phyloP scores from a whole-genome alignment of 1,284 basidiomycete species.

The Moniliophthora roreri region DNA sequence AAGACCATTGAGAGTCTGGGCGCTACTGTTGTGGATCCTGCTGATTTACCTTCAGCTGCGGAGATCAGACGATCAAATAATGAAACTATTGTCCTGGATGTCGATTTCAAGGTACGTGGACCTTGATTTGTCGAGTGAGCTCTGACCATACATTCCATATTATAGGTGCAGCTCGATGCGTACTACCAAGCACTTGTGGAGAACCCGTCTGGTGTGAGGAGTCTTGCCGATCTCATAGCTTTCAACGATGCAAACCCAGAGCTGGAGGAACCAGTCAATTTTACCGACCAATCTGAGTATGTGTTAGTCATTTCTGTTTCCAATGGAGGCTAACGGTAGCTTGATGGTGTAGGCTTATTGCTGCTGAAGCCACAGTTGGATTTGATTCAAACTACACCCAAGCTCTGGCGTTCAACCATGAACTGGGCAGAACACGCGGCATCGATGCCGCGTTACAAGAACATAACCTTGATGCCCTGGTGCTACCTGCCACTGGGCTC shows the following conservation, averaged over 20 bases:
- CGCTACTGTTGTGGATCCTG: conserved; percentile 62
- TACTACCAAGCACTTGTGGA: conserved; percentile 42
- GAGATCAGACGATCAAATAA: conserved; percentile 51
- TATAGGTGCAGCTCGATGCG: conserved; percentile 48
- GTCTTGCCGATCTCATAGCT: conserved; percentile 52
- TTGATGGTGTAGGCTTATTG: conserved; percentile 39
- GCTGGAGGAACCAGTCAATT: conserved; percentile 50
- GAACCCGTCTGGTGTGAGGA: conserved; percentile 55
- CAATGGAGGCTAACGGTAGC: no score
- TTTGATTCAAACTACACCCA: conserved; percentile 47
- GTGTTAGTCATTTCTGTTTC: conserved; percentile 13
- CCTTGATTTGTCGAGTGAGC: background rate
- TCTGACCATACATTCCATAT: background rate
- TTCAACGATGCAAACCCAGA: conserved; percentile 51
- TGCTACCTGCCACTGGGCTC: conserved; percentile 53
- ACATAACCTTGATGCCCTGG: conserved; percentile 55
- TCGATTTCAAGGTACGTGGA: conserved; percentile 54
- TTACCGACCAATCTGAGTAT: conserved; percentile 45
- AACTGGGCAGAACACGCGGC: conserved; percentile 52
- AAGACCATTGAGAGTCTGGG: conserved; percentile 48
- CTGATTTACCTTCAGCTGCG: conserved; percentile 56
- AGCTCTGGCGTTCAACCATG: conserved; percentile 48
- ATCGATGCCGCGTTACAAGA: conserved; percentile 56
- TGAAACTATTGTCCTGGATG: conserved; percentile 51
- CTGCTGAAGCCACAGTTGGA: conserved; percentile 45